A percentile compares a stretch with the other conserved stretches of the same genome.
These are phyloP conservation scores for Talaromyces ruber DNA, from an alignment of 495 filamentous ascomycete species.

Conservation along the genomic window DNA sequence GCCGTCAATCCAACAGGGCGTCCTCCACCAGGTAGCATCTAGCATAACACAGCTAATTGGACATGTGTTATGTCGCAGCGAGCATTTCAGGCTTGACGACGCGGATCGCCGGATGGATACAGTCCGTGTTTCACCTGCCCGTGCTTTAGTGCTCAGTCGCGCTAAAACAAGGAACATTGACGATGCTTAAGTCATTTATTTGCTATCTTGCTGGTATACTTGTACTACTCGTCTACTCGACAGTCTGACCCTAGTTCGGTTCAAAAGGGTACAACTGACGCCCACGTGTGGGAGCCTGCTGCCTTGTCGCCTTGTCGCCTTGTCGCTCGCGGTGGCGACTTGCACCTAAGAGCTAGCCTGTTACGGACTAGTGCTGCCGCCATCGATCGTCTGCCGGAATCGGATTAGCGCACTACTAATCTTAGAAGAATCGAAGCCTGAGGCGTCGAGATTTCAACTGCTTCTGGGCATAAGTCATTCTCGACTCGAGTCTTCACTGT, in stretches of 20 bases:
- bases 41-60: background rate
- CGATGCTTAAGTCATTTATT: background rate
- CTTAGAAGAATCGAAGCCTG: background rate
- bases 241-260: no score
- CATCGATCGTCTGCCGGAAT: background rate
- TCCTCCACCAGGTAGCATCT: no score
- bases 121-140: background rate
- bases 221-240: background rate
- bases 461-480: background rate
- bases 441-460: background rate
- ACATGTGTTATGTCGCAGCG: background rate
- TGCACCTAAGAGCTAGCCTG: background rate
- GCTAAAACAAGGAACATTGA: background rate
- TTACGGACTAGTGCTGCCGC: background rate
- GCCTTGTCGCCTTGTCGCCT: background rate
- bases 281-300: background rate
- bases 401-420: background rate
- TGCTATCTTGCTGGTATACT: background rate
- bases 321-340: background rate
- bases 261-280: no score
- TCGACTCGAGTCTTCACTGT: background rate
- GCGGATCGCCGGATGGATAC: background rate
- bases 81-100: background rate
- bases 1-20: no score
- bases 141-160: background rate